phyloP scores from a whole-genome alignment of 2,329 filamentous ascomycete species.

The Exophiala sideris region DNA sequence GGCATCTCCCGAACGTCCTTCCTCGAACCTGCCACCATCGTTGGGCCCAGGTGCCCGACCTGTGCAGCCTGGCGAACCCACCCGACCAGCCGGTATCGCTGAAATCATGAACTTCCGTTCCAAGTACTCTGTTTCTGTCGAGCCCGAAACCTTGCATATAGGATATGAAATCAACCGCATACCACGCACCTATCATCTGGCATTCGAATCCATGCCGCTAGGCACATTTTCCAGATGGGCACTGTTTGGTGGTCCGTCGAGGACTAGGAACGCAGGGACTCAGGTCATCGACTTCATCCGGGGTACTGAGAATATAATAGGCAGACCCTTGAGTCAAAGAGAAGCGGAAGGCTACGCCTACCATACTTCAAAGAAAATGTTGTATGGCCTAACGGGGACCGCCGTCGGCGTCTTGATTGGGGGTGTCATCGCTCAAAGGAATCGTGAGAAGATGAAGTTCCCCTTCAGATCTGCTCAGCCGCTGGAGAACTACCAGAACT shows the following conservation, averaged over 20 bases:
- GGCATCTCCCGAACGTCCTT: constrained; percentile 16
- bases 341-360: constrained; percentile 27
- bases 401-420: constrained; percentile 8
- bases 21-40: constrained; percentile 22
- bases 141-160: constrained; percentile 17
- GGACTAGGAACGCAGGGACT: constrained; percentile 14
- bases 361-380: constrained; percentile 14
- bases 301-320: constrained; percentile 19
- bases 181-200: constrained; percentile 19
- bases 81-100: constrained; percentile 4
- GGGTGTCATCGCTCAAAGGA: constrained; percentile 12
- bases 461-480: constrained; percentile 26
- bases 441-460: constrained; percentile 27
- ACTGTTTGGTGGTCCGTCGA: constrained; percentile 20
- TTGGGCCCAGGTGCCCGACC: constrained; percentile 27
- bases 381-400: constrained; percentile 16
- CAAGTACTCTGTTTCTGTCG: constrained; percentile 20
- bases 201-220: constrained; percentile 26
- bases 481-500: constrained; percentile 23
- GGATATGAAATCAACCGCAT: constrained; percentile 23
- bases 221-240: constrained; percentile 17
- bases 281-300: constrained; percentile 24
- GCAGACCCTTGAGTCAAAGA: constrained; percentile 20
- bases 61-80: constrained; percentile 15
- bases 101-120: constrained; percentile 21